Evolutionary conservation across 192 early-diverging fungal species (phyloP), one percentile per base, ranked within the genome.

Genomic region (Coemansia sp.): DNA sequence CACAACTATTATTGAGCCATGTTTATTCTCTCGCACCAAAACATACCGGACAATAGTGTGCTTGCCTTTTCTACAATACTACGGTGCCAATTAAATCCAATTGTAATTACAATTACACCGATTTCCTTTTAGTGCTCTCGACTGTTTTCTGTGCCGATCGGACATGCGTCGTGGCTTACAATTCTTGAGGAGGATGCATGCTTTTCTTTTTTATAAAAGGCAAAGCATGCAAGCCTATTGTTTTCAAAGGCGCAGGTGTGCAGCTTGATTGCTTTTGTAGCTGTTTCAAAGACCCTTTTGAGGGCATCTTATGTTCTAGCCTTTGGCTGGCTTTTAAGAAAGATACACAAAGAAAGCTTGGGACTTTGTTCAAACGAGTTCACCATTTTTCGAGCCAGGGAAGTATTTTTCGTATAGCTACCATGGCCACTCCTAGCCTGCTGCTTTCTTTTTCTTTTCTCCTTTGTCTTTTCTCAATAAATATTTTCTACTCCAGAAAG

Each of bases 151-250:
- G 1, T 2, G 13, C 0, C 31, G 33, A 60, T 60, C 16, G 3
- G 57, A 6, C 18, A 31, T 60, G 57, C 57, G 18, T 5, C 29
- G 4, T 13, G 7, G 10, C 33, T 22, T 51, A 8, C 20, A 20
- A 51, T 51, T 51, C 22, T 51, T 51, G 49, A 51, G 20, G 49
- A 51, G 49, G n/a, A 60, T 60, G 57, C 57, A 60, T 16, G 16
- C 57, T 8, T 34, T 33, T 34, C 6, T 34, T 8, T 34, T 33
- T 34, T 15, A 36, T 36, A 60, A 18, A 16, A 33, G 49, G 20
- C 49, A 51, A 57, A 33, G 31, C 29, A 18, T 11, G 24, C 27
- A 60, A 9, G 57, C 8, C 29, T n/a, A 60, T 60, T 60, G 57
- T 34, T 60, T 60, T n/a, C 22, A 57, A 57, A 57, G 24, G 54